Evolutionary conservation across 176 grass and related monocot genomes (phyloP).

Genomic region (bread wheat (Triticum aestivum)): DNA sequence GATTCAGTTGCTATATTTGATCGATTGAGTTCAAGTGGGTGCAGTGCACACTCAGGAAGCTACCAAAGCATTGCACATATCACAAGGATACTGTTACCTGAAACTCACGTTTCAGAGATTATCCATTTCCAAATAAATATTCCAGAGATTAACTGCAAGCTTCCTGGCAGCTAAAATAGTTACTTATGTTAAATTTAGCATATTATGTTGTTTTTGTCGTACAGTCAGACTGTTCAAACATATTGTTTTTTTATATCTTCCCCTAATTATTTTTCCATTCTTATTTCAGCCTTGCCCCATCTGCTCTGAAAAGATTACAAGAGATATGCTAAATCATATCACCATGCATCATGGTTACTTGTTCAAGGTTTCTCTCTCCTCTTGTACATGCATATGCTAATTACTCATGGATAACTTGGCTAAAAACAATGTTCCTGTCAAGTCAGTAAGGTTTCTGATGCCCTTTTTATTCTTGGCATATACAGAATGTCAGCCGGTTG

Average conservation of each 20-base stretch:
- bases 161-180: not conserved
- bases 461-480: slow-evolving; percentile 32
- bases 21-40: not conserved
- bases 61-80: not conserved
- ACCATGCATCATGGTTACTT: slow-evolving; percentile 85
- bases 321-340: slow-evolving; percentile 96
- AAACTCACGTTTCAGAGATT: not conserved
- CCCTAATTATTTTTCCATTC: slow-evolving; percentile 18
- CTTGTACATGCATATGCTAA: not conserved
- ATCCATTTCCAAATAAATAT: not conserved
- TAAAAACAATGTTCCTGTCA: not conserved
- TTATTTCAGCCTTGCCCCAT: slow-evolving; percentile 85
- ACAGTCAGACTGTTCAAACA: not conserved
- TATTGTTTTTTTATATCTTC: slow-evolving; percentile 2
- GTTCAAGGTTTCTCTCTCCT: slow-evolving; percentile 62
- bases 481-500: slow-evolving; percentile 68
- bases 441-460: slow-evolving; percentile 14
- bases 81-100: not conserved
- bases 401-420: not conserved
- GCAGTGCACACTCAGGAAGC: not conserved
- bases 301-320: slow-evolving; percentile 88
- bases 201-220: not conserved
- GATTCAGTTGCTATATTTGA: slow-evolving; percentile 3
- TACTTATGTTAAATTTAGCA: not conserved
- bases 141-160: not conserved